These are phyloP conservation scores for Senna siamea DNA, from an alignment of 306 rosid genomes.

Conservation along the genomic window DNA sequence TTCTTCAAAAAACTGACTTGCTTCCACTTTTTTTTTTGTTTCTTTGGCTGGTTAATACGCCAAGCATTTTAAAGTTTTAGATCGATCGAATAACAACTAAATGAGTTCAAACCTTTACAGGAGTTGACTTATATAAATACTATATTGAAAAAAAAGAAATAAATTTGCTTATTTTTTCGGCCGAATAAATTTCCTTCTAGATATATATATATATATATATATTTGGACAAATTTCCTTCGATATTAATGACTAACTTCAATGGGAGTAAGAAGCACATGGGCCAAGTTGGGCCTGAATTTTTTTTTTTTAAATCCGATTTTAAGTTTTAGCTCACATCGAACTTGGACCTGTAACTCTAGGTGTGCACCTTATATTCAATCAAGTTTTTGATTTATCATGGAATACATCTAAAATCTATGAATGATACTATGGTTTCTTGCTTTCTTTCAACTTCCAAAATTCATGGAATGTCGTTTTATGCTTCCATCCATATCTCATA, in stretches of 20 bases:
- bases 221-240: not conserved
- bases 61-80: too few relatives aligned
- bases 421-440: too few relatives aligned
- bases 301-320: not conserved
- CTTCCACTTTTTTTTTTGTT: not conserved
- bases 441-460: not conserved
- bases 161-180: not conserved
- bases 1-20: not conserved
- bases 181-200: not conserved
- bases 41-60: not conserved
- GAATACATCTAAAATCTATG: too few relatives aligned
- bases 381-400: too few relatives aligned
- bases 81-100: too few relatives aligned
- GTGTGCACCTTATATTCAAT: too few relatives aligned
- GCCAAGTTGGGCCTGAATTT: not conserved
- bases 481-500: conserved; percentile 2
- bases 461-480: not conserved
- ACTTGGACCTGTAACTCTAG: not conserved
- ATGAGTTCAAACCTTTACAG: not conserved
- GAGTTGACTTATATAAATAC: not conserved
- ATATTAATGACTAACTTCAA: not conserved
- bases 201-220: too few relatives aligned
- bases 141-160: too few relatives aligned
- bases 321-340: not conserved
- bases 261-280: not conserved